A percentile compares a stretch with the other conserved stretches of the same genome.
These are phyloP conservation scores for Musa schizocarpa DNA, from an alignment of 176 grass and related monocot species.

Conservation along the genomic window DNA sequence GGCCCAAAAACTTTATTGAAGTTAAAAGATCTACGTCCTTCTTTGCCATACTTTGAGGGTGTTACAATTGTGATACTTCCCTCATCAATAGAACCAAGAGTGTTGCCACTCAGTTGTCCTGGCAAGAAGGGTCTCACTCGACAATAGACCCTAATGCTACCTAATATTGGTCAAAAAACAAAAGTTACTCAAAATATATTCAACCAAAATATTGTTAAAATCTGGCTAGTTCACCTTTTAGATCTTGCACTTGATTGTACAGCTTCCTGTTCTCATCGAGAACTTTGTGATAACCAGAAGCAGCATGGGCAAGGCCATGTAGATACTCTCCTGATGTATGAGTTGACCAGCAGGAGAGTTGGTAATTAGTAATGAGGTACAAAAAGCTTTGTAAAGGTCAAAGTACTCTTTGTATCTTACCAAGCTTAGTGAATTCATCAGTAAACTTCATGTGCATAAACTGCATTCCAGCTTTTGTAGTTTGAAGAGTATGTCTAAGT, in stretches of 20 bases:
- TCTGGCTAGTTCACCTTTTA: conserved; percentile 51
- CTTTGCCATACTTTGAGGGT: conserved; percentile 78
- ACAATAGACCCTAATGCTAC: conserved; percentile 98
- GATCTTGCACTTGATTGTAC: conserved; percentile 99
- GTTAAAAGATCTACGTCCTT: conserved; percentile 57
- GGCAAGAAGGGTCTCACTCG: conserved; percentile 86
- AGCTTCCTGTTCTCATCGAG: conserved; percentile 95
- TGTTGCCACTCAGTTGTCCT: conserved; percentile 67
- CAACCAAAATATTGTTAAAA: conserved; percentile 6
- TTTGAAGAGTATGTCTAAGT: conserved; percentile 58
- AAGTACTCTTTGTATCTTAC: conserved; percentile 34
- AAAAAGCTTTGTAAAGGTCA: conserved; percentile 10
- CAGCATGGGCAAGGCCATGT: conserved; percentile 73
- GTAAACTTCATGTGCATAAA: conserved; percentile 81
- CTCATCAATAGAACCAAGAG: conserved; percentile 68
- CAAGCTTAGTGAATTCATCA: conserved; percentile 66
- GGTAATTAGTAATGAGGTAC: conserved; percentile 14
- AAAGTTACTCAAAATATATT: conserved; percentile 22
- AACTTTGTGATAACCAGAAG: conserved; percentile 91
- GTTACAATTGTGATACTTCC: conserved; percentile 73
- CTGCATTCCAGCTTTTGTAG: conserved; percentile 70
- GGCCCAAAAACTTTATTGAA: conserved; percentile 98
- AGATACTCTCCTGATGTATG: conserved; percentile 65
- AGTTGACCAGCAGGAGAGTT: conserved; percentile 24
- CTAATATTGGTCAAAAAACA: conserved; percentile 31